Conservation (phyloP, 495 filamentous ascomycete genomes). For the Hypoxylon crocopeplum region DNA sequence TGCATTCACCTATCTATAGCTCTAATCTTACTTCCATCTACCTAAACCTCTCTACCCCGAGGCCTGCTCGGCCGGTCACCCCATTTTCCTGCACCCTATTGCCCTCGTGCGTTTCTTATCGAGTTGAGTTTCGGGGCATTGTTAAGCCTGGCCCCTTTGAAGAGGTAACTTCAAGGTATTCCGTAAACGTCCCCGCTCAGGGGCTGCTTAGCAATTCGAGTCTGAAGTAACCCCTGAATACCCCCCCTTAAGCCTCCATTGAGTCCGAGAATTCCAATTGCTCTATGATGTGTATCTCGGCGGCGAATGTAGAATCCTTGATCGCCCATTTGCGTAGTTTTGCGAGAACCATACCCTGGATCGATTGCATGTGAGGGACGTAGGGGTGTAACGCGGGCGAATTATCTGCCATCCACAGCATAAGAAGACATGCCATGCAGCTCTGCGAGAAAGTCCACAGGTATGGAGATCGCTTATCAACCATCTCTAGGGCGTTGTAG, state of each 20-base stretch:
- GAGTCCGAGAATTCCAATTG: slow-evolving; percentile 31
- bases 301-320: slow-evolving; percentile 42
- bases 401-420: slow-evolving; percentile 41
- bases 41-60: slow-evolving; percentile 6
- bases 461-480: slow-evolving; percentile 42
- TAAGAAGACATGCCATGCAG: slow-evolving; percentile 38
- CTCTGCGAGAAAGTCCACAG: slow-evolving; percentile 44
- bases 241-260: slow-evolving; percentile 24
- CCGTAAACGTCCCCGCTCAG: too few species aligned
- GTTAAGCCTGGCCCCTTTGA: background rate
- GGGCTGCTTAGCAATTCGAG: background rate
- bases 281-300: slow-evolving; percentile 40
- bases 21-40: slow-evolving; percentile 19
- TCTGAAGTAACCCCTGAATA: background rate
- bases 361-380: slow-evolving; percentile 37
- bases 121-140: slow-evolving; percentile 2
- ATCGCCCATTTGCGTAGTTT: slow-evolving; percentile 40
- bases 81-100: background rate
- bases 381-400: slow-evolving; percentile 32
- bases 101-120: background rate
- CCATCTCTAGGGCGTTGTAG: slow-evolving; percentile 41
- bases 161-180: too few species aligned
- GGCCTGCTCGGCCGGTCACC: slow-evolving; percentile 7
- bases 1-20: slow-evolving; percentile 17
- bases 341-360: slow-evolving; percentile 37